phyloP scores from a whole-genome alignment of 2,329 filamentous ascomycete genomes.

The Ophiostoma sp. region DNA sequence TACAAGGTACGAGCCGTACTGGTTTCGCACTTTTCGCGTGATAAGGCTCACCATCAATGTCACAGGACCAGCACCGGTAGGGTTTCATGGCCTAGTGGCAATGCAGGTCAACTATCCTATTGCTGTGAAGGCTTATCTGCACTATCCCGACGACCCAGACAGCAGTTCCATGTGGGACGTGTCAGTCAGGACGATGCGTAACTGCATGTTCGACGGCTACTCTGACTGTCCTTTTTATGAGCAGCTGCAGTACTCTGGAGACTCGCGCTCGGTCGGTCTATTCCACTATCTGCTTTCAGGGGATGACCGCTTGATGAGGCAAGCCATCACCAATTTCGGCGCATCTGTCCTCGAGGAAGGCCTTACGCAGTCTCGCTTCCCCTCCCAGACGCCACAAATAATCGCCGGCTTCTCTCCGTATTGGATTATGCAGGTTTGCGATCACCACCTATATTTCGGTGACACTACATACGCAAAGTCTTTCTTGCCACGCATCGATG shows the following conservation, averaged over 20 bases:
- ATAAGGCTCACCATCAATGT: constrained; percentile 33
- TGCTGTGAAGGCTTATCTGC: constrained; percentile 31
- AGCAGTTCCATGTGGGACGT: constrained; percentile 29
- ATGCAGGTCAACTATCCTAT: constrained; percentile 38
- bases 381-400: constrained; percentile 36
- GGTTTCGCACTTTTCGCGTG: constrained; percentile 40
- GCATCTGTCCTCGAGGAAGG: constrained; percentile 30
- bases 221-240: constrained; percentile 37
- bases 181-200: constrained; percentile 33
- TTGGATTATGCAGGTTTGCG: constrained; percentile 36
- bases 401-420: constrained; percentile 39
- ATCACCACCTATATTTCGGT: constrained; percentile 37
- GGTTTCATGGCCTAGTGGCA: constrained; percentile 30
- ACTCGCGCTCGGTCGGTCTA: constrained; percentile 31
- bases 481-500: constrained; percentile 36
- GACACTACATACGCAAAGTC: constrained; percentile 32
- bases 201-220: constrained; percentile 37
- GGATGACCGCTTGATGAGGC: constrained; percentile 34
- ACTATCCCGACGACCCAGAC: constrained; percentile 24
- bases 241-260: constrained; percentile 33
- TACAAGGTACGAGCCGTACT: constrained; percentile 37
- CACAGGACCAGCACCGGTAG: constrained; percentile 24
- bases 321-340: constrained; percentile 33
- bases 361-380: constrained; percentile 36
- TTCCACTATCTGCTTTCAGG: constrained; percentile 34